Base-by-base conservation (phyloP, 208 protist species). In the Leishmania gerbilli region DNA sequence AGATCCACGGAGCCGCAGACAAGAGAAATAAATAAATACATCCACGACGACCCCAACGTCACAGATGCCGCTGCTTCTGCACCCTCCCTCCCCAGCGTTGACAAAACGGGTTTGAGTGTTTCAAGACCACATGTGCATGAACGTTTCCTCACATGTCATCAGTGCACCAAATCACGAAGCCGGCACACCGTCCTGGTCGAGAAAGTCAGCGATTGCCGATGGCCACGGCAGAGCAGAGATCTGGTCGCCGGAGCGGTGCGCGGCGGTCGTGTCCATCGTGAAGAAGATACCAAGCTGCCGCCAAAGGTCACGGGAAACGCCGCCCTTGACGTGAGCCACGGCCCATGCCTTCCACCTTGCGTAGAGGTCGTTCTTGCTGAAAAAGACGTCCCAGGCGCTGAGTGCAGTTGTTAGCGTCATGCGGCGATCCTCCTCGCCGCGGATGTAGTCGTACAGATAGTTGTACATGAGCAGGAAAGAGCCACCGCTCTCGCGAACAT, bases 401-500 rank as follows among this genome's bases (percentile, higher is more conserved):
- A 88, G 80, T 0, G 95, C 94, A 34, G 47, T 90, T 55, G 75
- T 72, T 53, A 72, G 60, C 58, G 86, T 74, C 91, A 96, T 92
- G 64, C 90, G 75, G 40, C 93, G 91, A 62, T 90, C 87, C 15
- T 89, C 83, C 74, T 98, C 95, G 31, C 94, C 94, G 45, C 95
- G 88, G 62, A 97, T 82, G 74, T 91, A 97, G 83, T 98, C 95
- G 82, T 97, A 98, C 19, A 96, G 47, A 65, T 92, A 93, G 76
- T 91, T 91, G 80, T 96, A 97, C 85, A 96, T 95, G 17, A 93
- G 86, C 15, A 77, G 76, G 68, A 96, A 98, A 15, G 37, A 47
- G 9, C 68, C 82, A 40, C 76, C 71, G 51, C 74, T 77, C n/a
- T 71, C 55, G 55, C 82, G 80, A 37, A 94, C 88, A 9, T 95